phyloP scores from a whole-genome alignment of 23 red algal species.

The Pyropia haitanensis region DNA sequence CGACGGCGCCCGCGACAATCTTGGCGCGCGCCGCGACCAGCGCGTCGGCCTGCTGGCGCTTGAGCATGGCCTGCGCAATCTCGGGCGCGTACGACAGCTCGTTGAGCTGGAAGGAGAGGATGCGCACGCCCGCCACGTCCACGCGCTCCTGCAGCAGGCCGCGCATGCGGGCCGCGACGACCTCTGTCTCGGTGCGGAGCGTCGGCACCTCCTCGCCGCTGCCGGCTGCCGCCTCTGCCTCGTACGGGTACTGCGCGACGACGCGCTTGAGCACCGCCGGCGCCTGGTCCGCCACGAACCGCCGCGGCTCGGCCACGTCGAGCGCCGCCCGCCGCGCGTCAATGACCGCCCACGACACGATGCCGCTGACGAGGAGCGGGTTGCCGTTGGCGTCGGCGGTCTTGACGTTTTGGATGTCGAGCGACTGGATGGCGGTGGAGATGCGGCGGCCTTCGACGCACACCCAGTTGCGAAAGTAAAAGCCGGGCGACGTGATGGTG shows the following conservation, averaged over 20 bases:
- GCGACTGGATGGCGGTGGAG: constrained; percentile 25
- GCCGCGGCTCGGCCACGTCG: constrained; percentile 38
- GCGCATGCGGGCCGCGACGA: constrained; percentile 21
- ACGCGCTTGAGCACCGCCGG: constrained; percentile 60
- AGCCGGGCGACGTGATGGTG: constrained; percentile 56
- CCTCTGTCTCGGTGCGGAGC: constrained; percentile 24
- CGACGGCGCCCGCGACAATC: constrained; percentile 39
- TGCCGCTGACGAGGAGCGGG: constrained; percentile 41
- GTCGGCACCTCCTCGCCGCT: neutral
- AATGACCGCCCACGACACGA: constrained; percentile 41
- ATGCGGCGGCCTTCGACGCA: constrained; percentile 37
- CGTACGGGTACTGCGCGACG: constrained; percentile 49
- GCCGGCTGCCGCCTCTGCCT: neutral
- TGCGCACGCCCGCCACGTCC: constrained; percentile 36
- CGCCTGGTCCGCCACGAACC: constrained; percentile 41
- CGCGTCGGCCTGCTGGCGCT: constrained; percentile 59
- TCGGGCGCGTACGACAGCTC: constrained; percentile 60
- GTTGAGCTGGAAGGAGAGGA: constrained; percentile 50
- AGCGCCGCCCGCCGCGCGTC: constrained; percentile 48
- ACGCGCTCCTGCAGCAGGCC: constrained; percentile 23
- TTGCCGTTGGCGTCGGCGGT: constrained; percentile 32
- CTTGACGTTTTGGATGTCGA: constrained; percentile 48
- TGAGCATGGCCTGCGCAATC: constrained; percentile 58
- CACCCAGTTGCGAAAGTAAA: constrained; percentile 38
- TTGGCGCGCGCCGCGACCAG: constrained; percentile 27